These are phyloP conservation scores for Santalum album DNA, from an alignment of 164 flowering plant species.

Conservation along the genomic window DNA sequence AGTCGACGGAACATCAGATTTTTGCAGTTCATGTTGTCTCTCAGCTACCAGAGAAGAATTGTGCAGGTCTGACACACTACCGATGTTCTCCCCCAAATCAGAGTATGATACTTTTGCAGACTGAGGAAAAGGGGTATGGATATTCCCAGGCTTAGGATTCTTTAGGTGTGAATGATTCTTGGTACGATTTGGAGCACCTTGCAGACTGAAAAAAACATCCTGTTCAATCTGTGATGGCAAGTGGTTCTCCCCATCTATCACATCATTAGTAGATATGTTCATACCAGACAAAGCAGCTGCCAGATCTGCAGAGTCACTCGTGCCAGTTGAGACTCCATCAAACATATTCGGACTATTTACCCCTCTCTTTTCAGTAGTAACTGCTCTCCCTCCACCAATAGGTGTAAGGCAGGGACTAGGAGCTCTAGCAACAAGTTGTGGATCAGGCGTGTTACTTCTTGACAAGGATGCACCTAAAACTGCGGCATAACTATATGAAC, in stretches of 20 bases:
- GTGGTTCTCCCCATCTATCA: slow-evolving; percentile 30
- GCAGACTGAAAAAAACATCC: slow-evolving; percentile 31
- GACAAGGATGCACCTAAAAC: slow-evolving; percentile 48
- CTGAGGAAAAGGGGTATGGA: slow-evolving; percentile 22
- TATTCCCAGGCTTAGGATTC: slow-evolving; percentile 34
- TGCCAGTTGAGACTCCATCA: slow-evolving; percentile 30
- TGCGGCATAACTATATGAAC: slow-evolving; percentile 55
- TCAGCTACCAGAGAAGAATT: slow-evolving; percentile 23
- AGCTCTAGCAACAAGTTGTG: slow-evolving; percentile 51
- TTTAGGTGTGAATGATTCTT: slow-evolving; percentile 31
- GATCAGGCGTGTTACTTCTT: slow-evolving; percentile 68
- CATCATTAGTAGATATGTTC: slow-evolving; percentile 39
- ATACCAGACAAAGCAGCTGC: slow-evolving; percentile 61
- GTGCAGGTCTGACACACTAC: slow-evolving; percentile 21
- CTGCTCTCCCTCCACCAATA: slow-evolving; percentile 52
- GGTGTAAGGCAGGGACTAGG: slow-evolving; percentile 71
- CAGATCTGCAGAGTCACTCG: slow-evolving; percentile 39
- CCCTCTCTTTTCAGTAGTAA: slow-evolving; percentile 35
- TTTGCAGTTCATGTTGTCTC: slow-evolving; percentile 28
- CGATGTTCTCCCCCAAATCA: slow-evolving; percentile 22
- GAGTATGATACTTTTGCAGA: slow-evolving; percentile 21
- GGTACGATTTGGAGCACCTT: slow-evolving; percentile 26
- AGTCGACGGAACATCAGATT: slow-evolving; percentile 19
- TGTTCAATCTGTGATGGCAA: slow-evolving; percentile 27
- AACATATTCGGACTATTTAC: slow-evolving; percentile 29